A percentile compares a stretch with the other conserved stretches of the same genome.
Conservation (phyloP, 2,329 filamentous ascomycete genomes). For the Fusarium coicis region DNA sequence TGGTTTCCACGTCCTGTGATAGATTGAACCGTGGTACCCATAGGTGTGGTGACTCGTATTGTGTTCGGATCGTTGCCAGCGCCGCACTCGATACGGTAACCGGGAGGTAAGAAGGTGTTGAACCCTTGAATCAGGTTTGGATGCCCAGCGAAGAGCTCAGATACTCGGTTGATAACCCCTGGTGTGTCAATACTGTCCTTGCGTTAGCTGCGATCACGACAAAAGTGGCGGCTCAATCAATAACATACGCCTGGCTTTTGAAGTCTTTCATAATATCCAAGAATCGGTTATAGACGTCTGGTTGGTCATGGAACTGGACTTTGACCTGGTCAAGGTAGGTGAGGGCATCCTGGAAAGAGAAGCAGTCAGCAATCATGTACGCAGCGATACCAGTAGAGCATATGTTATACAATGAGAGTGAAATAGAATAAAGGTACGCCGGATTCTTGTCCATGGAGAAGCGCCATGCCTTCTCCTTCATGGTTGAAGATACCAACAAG, state of each 20-base stretch:
- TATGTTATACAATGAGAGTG: conserved; percentile 40
- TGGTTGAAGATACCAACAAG: conserved; percentile 39
- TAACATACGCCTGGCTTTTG: conserved; percentile 89
- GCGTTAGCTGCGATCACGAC: conserved; percentile 41
- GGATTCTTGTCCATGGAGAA: conserved; percentile 29
- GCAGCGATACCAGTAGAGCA: not conserved
- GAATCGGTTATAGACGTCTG: conserved; percentile 96
- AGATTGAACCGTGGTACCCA: conserved; percentile 94
- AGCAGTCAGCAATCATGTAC: conserved; percentile 14
- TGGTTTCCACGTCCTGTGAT: conserved; percentile 70
- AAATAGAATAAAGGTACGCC: conserved; percentile 39
- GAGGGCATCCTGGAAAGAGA: conserved; percentile 69
- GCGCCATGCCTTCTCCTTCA: conserved; percentile 37
- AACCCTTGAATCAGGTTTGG: conserved; percentile 97
- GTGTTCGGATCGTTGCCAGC: conserved; percentile 94
- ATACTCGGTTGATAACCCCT: conserved; percentile 96
- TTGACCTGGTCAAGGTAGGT: conserved; percentile 99
- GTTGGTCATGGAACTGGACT: conserved; percentile 95
- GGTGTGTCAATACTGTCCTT: conserved; percentile 85
- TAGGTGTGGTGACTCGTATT: conserved; percentile 95
- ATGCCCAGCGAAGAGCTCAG: conserved; percentile 93
- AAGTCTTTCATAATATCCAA: conserved; percentile 99
- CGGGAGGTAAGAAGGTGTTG: conserved; percentile 95
- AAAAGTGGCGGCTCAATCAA: not conserved
- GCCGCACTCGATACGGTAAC: conserved; percentile 96